Evolutionary conservation across 2,329 filamentous ascomycete genomes (phyloP), one percentile per base, ranked within the genome.

Genomic region (Neonectria sp.): DNA sequence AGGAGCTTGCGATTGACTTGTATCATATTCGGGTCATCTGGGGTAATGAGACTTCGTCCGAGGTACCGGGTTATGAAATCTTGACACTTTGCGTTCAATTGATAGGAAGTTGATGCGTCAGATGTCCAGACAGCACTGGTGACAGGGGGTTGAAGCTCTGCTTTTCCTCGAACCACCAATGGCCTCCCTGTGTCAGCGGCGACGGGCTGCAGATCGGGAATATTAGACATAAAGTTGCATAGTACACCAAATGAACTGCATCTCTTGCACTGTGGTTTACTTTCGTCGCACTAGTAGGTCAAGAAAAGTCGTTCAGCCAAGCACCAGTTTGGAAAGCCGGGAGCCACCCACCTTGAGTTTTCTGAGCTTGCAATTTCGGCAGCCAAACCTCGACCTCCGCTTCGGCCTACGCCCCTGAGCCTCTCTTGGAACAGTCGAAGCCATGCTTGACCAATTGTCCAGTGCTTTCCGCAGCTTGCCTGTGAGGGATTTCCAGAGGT

Each of bases 321-420:
- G 7, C 35, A n/a, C 25, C 17, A 9, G 6, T 49, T 17, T 37
- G 12, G 15, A 13, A 4, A 45, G n/a, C n/a, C 2, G 29, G n/a
- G 29, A 45, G 4, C 4, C 7, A 57, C 70, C 3, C 27, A 85
- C 85, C 79, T 86, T 87, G 60, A 87, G 67, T 69, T 85, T 85
- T 65, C 85, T 72, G 5, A 86, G 79, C 73, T 86, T 86, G 76
- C 85, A 87, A 70, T 86, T 87, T 12, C 83, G 81, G 60, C 85
- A 87, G 37, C 85, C 85, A 66, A 77, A 79, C 73, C 83, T 80
- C 17, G 84, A 86, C 63, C 83, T 81, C 35, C 77, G 64, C 46
- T 27, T 15, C 13, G 27, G 25, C 31, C 59, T 37, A 6, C 59
- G 17, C 9, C n/a, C 17, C 1, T n/a, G 53, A 0, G 1, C 4